These are phyloP conservation scores for Podospora pseudopauciseta DNA, from an alignment of 495 filamentous ascomycete genomes.

Conservation along the genomic window DNA sequence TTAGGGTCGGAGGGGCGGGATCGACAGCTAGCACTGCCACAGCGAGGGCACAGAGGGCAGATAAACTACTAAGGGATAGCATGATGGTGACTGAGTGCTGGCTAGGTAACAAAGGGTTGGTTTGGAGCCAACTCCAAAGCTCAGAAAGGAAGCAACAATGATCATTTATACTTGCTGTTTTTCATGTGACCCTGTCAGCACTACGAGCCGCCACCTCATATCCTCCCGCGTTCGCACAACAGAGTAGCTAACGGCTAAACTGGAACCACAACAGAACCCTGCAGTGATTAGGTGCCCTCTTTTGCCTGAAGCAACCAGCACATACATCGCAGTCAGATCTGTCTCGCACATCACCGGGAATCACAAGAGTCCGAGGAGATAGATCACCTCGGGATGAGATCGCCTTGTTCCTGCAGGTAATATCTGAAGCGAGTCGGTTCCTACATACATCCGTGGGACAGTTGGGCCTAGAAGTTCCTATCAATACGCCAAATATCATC, in stretches of 20 bases:
- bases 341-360: background rate
- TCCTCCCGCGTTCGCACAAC: background rate
- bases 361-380: background rate
- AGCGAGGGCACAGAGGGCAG: conserved; percentile 11
- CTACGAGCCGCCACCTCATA: background rate
- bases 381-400: background rate
- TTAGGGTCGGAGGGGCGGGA: conserved; percentile 14
- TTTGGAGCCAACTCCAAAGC: background rate
- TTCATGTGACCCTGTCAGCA: background rate
- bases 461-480: background rate
- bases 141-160: background rate
- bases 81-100: too few relatives aligned
- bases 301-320: background rate
- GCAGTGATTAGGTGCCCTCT: background rate
- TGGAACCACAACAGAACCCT: background rate
- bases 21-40: conserved; percentile 6
- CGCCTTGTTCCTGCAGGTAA: background rate
- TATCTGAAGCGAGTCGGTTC: background rate
- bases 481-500: background rate
- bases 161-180: background rate
- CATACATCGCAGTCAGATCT: background rate
- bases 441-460: background rate
- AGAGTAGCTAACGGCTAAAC: background rate
- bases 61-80: background rate
- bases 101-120: background rate